These are phyloP conservation scores for Nannochloropsis granulata DNA, from an alignment of 108 stramenopile species.

Conservation along the genomic window DNA sequence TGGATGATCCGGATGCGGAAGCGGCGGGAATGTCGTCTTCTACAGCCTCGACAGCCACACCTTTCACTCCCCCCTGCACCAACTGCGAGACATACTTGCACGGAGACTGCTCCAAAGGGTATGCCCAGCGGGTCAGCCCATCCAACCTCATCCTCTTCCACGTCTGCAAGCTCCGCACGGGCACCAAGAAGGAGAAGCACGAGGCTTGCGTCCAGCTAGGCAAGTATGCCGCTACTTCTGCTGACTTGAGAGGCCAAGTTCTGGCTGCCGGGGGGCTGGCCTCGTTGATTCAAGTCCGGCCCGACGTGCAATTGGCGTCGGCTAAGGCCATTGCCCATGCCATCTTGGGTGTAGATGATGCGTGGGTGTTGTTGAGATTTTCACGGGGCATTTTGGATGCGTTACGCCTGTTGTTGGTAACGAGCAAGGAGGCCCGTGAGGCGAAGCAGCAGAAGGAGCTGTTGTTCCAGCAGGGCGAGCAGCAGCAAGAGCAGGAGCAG, in stretches of 20 bases:
- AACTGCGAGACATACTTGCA: neutral
- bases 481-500: neutral
- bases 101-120: neutral
- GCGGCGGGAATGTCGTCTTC: neutral
- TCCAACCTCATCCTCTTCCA: neutral
- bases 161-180: neutral
- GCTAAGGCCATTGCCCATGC: neutral
- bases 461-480: neutral
- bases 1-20: neutral
- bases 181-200: neutral
- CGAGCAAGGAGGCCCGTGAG: neutral
- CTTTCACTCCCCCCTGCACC: neutral
- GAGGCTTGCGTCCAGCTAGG: neutral
- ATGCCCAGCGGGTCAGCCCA: neutral
- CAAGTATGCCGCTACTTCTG: neutral
- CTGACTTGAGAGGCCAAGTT: neutral
- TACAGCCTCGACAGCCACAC: neutral
- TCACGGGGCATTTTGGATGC: neutral
- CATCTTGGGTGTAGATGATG: neutral
- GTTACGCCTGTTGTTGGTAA: neutral
- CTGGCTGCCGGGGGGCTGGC: neutral
- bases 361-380: neutral
- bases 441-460: neutral
- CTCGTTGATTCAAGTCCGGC: neutral
- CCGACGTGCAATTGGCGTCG: neutral